Percentiles rank a stretch among this genome's conserved stretches.
phyloP scores from a whole-genome alignment of 768 basidiomycete genomes.

The Calocybe gangraenosa region DNA sequence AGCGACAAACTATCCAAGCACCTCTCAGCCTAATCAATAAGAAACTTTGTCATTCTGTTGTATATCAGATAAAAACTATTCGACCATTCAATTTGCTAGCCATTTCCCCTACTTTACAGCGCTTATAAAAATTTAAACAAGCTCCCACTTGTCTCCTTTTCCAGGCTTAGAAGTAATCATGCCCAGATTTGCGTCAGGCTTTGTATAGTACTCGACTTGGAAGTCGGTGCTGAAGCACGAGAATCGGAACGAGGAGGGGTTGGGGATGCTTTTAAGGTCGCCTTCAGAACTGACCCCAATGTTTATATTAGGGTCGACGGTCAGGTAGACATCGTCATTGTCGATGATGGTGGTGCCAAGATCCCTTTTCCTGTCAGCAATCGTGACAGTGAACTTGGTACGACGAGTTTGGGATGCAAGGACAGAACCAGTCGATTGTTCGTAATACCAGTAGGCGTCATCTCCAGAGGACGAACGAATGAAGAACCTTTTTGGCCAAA shows the following conservation, averaged over 20 bases:
- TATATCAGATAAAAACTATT: no score
- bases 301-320: not conserved
- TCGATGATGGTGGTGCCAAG: not conserved
- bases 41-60: no score
- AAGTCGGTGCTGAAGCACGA: not conserved
- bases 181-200: not conserved
- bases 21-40: no score
- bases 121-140: no score
- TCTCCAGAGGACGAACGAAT: constrained; percentile 1
- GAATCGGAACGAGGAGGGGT: not conserved
- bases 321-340: not conserved
- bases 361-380: not conserved
- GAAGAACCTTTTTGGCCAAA: constrained; percentile 1
- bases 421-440: not conserved
- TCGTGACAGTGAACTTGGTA: constrained; percentile 3
- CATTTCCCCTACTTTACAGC: no score
- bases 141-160: not conserved
- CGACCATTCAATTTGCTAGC: no score
- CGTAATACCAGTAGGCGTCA: constrained; percentile 4
- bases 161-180: not conserved
- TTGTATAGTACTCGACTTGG: not conserved
- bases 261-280: not conserved
- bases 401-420: constrained; percentile 1
- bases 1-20: no score
- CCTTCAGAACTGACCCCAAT: not conserved